phyloP scores from a whole-genome alignment of 2,329 filamentous ascomycete species.

The Aspergillus sergii region DNA sequence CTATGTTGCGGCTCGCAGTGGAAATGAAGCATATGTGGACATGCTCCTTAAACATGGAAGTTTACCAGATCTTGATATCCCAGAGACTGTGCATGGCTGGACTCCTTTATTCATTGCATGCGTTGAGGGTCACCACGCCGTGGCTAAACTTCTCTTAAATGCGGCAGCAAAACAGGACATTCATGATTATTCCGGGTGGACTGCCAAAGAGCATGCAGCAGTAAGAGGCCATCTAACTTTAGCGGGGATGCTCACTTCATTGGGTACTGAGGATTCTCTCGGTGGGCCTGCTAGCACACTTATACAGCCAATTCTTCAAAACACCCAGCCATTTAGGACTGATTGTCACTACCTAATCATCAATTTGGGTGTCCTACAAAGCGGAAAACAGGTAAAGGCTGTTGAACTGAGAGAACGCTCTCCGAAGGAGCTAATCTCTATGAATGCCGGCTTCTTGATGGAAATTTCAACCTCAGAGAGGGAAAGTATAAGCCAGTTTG shows the following conservation, averaged over 20 bases:
- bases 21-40: slow-evolving; percentile 9
- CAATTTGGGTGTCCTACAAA: slow-evolving; percentile 14
- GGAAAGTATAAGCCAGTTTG: not conserved
- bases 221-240: slow-evolving; percentile 37
- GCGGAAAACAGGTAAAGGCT: slow-evolving; percentile 8
- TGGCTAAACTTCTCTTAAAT: slow-evolving; percentile 31
- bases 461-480: slow-evolving; percentile 12
- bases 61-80: slow-evolving; percentile 16
- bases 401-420: slow-evolving; percentile 1
- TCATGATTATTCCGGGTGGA: slow-evolving; percentile 36
- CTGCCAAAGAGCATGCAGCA: slow-evolving; percentile 37
- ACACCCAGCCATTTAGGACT: not conserved
- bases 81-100: slow-evolving; percentile 30
- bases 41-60: slow-evolving; percentile 2
- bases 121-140: slow-evolving; percentile 26
- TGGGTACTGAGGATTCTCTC: not conserved
- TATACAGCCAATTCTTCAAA: not conserved
- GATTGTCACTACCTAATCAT: slow-evolving; percentile 5
- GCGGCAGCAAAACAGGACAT: slow-evolving; percentile 25
- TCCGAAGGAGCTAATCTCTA: not conserved
- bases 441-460: not conserved
- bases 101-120: slow-evolving; percentile 38
- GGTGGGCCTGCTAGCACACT: slow-evolving; percentile 4
- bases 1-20: slow-evolving; percentile 4
- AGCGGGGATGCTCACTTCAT: slow-evolving; percentile 20